Evolutionary conservation across 2,329 filamentous ascomycete species (phyloP).

Genomic region (Sporothrix curviconia): DNA sequence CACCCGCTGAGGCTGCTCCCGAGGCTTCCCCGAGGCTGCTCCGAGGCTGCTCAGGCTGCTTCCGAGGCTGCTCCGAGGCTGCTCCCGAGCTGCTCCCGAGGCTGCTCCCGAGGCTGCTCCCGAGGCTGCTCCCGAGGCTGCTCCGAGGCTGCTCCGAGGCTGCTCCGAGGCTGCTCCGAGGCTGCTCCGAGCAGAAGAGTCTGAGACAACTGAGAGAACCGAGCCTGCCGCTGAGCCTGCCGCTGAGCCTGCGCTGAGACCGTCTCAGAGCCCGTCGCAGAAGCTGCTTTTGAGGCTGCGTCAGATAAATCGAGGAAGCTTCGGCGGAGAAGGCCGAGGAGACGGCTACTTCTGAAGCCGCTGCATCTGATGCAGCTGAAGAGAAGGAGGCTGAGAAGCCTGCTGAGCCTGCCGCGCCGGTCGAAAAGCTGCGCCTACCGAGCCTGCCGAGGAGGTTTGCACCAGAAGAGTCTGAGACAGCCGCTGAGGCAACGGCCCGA

Average conservation of each 20-base stretch:
- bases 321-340: too few species aligned
- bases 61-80: too few species aligned
- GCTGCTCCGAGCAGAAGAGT: conserved; percentile 4
- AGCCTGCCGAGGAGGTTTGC: conserved; percentile 1
- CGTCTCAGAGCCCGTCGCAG: neutral
- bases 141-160: too few species aligned
- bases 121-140: neutral
- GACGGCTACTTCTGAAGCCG: neutral
- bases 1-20: neutral
- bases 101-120: neutral
- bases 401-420: neutral
- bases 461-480: neutral
- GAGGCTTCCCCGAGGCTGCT: neutral
- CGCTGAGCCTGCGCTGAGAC: neutral
- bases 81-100: too few species aligned
- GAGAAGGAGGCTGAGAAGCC: neutral
- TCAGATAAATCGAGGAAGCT: too few species aligned
- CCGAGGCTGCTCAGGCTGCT: too few species aligned
- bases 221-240: neutral
- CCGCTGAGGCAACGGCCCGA: neutral
- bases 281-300: neutral
- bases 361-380: neutral
- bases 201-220: neutral
- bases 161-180: too few species aligned
- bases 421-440: too few species aligned